Base-by-base conservation (phyloP, 2,329 filamentous ascomycete species). In the Aspergillus melleus region DNA sequence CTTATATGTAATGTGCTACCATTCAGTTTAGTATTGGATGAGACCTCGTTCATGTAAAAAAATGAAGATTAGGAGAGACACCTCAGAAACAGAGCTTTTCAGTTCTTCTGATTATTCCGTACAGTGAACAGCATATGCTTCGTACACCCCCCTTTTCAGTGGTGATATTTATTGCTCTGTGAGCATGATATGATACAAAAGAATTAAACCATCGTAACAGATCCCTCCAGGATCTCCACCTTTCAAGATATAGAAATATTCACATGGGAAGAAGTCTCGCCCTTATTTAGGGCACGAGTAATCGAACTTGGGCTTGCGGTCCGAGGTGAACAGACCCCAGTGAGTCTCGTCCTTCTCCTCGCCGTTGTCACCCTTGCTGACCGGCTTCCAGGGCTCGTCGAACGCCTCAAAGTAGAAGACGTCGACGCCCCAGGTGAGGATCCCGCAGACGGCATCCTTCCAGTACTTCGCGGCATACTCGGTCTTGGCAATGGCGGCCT, bases 371-470 rank as follows among this genome's bases (percentile, higher is more conserved):
- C 88, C 88, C 61, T 83, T 76, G 64, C 82, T 84, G 49, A 80
- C 74, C 56, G 88, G 86, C 84, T 90, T 90, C 86, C 86, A 89
- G 60, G 83, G 79, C 83, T 91, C 88, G 67, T 90, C 88, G 67
- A 89, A 90, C 49, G 88, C 88, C 80, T 90, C 88, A 66, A 91
- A 91, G 77, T 85, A 88, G 78, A 90, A 90, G 57, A 87, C 84
- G 68, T 90, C 89, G 64, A 86, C 81, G 61, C 86, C 86, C 85
- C 86, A 89, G 63, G 80, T 80, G 39, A 89, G 76, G 69, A 88
- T 82, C 54, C 82, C 83, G 74, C 88, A 90, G 69, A 90, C 83
- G 64, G 82, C 85, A 50, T 84, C 73, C 67, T 84, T 77, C 79
- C 82, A 90, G 79, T 86, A 91, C 24, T 75, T 78, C 63, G 81